These are phyloP conservation scores for Isatis lusitanica DNA, from an alignment of 441 rosid species.

Conservation along the genomic window DNA sequence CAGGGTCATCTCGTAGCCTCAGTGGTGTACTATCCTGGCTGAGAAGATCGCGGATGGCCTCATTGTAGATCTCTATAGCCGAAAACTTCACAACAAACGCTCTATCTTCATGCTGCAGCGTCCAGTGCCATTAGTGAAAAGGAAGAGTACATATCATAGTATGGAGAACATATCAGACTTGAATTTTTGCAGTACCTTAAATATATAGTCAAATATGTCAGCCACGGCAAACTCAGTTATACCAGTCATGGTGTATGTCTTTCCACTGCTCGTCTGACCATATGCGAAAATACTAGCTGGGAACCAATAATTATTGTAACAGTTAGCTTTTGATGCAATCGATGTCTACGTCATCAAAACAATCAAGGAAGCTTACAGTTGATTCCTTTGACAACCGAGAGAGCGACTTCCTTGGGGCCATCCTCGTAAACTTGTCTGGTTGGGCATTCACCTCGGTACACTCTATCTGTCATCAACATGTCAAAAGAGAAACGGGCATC, in stretches of 20 bases:
- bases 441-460: constrained; percentile 70
- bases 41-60: constrained; percentile 87
- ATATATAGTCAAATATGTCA: constrained; percentile 75
- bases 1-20: constrained; percentile 87
- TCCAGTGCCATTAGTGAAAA: constrained; percentile 17
- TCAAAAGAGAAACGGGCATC: constrained; percentile 12
- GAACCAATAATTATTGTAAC: constrained; percentile 9
- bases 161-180: neutral
- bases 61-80: constrained; percentile 95
- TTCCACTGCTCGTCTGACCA: constrained; percentile 94
- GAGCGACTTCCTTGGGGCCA: constrained; percentile 84
- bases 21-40: constrained; percentile 60
- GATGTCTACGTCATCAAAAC: neutral
- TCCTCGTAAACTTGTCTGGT: constrained; percentile 82
- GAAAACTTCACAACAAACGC: constrained; percentile 82
- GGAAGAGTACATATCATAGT: constrained; percentile 16
- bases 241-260: constrained; percentile 88
- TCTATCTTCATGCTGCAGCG: constrained; percentile 78
- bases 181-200: constrained; percentile 49
- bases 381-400: constrained; percentile 86
- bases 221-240: constrained; percentile 74
- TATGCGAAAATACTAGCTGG: constrained; percentile 88
- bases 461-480: constrained; percentile 61
- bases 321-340: constrained; percentile 14
- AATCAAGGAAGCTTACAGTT: constrained; percentile 61